These are phyloP conservation scores for Calonectria multiphialidica DNA, from an alignment of 2,329 filamentous ascomycete species.

Conservation along the genomic window DNA sequence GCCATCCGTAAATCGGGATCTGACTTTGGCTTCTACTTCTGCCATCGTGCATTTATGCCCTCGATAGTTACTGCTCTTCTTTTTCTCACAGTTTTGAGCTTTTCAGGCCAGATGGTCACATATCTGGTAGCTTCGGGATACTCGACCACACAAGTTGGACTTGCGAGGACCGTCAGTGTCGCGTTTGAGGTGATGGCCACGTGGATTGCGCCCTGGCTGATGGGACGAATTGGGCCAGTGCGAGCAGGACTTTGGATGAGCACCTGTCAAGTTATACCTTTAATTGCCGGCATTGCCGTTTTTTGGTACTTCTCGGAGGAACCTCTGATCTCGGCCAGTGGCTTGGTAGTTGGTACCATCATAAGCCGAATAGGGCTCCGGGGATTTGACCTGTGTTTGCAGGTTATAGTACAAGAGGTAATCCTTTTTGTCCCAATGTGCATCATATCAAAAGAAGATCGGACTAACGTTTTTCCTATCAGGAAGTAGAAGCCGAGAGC, in stretches of 20 bases:
- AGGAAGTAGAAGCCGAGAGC: conserved; percentile 63
- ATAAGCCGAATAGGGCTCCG: conserved; percentile 70
- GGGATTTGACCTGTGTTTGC: conserved; percentile 71
- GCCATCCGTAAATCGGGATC: neutral
- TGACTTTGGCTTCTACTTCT: conserved; percentile 56
- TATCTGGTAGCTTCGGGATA: conserved; percentile 68
- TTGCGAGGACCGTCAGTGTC: conserved; percentile 63
- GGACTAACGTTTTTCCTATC: neutral
- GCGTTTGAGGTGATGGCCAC: conserved; percentile 70
- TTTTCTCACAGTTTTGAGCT: conserved; percentile 70
- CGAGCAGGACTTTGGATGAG: conserved; percentile 77
- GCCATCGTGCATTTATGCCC: conserved; percentile 67
- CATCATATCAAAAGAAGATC: neutral
- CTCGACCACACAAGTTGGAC: conserved; percentile 60
- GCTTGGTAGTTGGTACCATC: conserved; percentile 61
- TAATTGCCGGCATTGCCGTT: conserved; percentile 55
- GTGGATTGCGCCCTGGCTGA: conserved; percentile 67
- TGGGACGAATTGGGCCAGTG: conserved; percentile 65
- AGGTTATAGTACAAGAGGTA: conserved; percentile 71
- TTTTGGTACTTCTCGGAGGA: conserved; percentile 49
- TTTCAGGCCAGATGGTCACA: conserved; percentile 72
- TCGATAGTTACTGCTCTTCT: conserved; percentile 69
- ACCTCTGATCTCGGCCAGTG: conserved; percentile 53
- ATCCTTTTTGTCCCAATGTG: conserved; percentile 16
- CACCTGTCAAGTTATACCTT: conserved; percentile 71